A percentile compares a stretch with the other conserved stretches of the same genome.
phyloP scores from a whole-genome alignment of 768 basidiomycete species.

The Pholiota molesta region DNA sequence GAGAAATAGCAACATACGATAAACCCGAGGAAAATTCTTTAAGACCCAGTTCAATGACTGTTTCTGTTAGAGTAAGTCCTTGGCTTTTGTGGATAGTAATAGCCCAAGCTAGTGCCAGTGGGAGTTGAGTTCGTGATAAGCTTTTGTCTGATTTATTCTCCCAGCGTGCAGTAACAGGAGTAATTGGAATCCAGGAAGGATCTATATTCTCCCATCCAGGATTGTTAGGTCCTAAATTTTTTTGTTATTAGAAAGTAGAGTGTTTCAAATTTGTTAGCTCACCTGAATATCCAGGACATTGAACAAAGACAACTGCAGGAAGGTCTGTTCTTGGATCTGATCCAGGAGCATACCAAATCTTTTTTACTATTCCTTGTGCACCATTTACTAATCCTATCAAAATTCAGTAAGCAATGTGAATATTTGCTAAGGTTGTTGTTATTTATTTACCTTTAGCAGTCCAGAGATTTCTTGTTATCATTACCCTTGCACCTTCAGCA shows the following conservation, averaged over 20 bases:
- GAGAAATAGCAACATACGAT: conserved; percentile 5
- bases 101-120: conserved; percentile 71
- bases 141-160: neutral
- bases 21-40: conserved; percentile 9
- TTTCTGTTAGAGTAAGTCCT: conserved; percentile 60
- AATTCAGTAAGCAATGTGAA: too few relatives aligned
- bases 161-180: conserved; percentile 15
- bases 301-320: conserved; percentile 11
- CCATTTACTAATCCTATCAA: conserved; percentile 13
- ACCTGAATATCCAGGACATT: conserved; percentile 10
- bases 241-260: neutral
- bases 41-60: conserved; percentile 19
- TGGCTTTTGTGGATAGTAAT: conserved; percentile 82
- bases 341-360: neutral
- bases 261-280: neutral
- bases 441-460: too few relatives aligned
- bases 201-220: neutral
- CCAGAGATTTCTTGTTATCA: too few relatives aligned
- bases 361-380: conserved; percentile 8
- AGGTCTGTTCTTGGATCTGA: neutral
- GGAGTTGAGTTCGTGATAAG: conserved; percentile 39
- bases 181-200: conserved; percentile 15
- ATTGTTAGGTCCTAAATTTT: too few relatives aligned
- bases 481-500: too few relatives aligned
- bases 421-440: too few relatives aligned